Conservation (phyloP, 768 basidiomycete genomes). For the Pisolithus marmoratus region DNA sequence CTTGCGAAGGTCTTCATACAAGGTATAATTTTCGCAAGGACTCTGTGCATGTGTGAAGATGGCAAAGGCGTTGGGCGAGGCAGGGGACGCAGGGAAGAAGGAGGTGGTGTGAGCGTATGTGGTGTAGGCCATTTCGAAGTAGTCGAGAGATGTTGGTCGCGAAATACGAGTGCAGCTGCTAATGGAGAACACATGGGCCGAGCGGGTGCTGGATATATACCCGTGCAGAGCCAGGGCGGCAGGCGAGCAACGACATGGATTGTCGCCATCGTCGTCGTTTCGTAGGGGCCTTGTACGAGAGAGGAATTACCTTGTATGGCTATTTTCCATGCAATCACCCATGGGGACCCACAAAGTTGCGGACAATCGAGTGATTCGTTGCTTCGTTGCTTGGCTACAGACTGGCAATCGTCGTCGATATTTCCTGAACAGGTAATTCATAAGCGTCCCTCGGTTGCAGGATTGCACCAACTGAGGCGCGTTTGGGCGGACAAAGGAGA, state of each 20-base stretch:
- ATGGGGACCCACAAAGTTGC: not conserved
- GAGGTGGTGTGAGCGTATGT: slow-evolving; percentile 17
- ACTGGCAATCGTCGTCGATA: slow-evolving; percentile 1
- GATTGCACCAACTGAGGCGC: not conserved
- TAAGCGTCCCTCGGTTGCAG: not conserved
- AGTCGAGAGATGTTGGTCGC: slow-evolving; percentile 1
- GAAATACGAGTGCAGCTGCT: not conserved
- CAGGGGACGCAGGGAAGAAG: slow-evolving; percentile 22
- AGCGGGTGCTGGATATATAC: slow-evolving; percentile 6
- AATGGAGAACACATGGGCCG: not conserved
- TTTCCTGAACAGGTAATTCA: slow-evolving; percentile 1
- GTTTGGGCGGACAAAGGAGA: slow-evolving; percentile 3
- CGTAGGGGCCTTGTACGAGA: not conserved
- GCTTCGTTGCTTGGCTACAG: slow-evolving; percentile 6
- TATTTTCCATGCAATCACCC: not conserved
- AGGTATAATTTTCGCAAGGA: slow-evolving; percentile 34
- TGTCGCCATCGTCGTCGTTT: not conserved
- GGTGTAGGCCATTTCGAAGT: slow-evolving; percentile 25
- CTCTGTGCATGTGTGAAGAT: slow-evolving; percentile 32
- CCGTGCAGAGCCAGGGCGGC: slow-evolving; percentile 1
- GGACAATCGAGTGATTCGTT: not conserved
- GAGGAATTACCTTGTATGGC: slow-evolving; percentile 4
- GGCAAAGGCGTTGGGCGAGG: slow-evolving; percentile 29
- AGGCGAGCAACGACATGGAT: not conserved
- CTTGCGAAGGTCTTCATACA: slow-evolving; percentile 35